These are phyloP conservation scores for Candida dendrica DNA, from an alignment of 805 yeast species.

Conservation along the genomic window DNA sequence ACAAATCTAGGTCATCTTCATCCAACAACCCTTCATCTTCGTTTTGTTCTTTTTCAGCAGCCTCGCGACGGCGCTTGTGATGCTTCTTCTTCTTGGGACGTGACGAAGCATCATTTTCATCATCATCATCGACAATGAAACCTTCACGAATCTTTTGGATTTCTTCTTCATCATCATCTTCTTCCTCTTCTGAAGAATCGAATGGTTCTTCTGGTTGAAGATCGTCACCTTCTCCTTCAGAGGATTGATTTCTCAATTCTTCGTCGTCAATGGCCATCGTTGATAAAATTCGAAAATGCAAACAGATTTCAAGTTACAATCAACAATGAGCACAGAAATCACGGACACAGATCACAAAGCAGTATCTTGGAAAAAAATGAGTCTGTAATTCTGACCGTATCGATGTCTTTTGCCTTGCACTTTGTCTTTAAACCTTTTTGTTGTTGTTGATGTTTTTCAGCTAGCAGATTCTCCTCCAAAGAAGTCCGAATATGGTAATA, in stretches of 20 bases:
- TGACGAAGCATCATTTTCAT: slow-evolving; percentile 48
- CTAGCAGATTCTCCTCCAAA: no score
- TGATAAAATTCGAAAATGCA: background rate
- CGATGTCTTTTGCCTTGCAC: no score
- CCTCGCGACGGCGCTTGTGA: slow-evolving; percentile 24
- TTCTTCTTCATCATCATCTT: slow-evolving; percentile 88
- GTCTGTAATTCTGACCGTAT: no score
- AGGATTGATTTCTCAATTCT: slow-evolving; percentile 7
- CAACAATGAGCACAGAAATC: background rate
- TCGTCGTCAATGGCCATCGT: slow-evolving; percentile 18
- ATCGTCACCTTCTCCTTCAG: slow-evolving; percentile 39
- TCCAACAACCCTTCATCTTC: slow-evolving; percentile 69
- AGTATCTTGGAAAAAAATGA: no score
- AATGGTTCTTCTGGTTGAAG: slow-evolving; percentile 26
- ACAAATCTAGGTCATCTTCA: slow-evolving; percentile 89
- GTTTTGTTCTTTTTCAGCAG: slow-evolving; percentile 32
- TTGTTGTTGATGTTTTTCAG: background rate
- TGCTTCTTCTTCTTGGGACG: slow-evolving; percentile 26
- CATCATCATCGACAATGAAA: slow-evolving; percentile 90
- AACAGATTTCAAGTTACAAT: background rate
- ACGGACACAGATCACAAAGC: no score
- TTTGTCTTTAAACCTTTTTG: background rate
- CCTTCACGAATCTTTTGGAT: slow-evolving; percentile 79
- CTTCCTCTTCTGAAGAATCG: slow-evolving; percentile 87
- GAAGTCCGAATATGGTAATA: no score